Conservation (phyloP, 768 basidiomycete genomes). For the Leucosporidium yakuticum region DNA sequence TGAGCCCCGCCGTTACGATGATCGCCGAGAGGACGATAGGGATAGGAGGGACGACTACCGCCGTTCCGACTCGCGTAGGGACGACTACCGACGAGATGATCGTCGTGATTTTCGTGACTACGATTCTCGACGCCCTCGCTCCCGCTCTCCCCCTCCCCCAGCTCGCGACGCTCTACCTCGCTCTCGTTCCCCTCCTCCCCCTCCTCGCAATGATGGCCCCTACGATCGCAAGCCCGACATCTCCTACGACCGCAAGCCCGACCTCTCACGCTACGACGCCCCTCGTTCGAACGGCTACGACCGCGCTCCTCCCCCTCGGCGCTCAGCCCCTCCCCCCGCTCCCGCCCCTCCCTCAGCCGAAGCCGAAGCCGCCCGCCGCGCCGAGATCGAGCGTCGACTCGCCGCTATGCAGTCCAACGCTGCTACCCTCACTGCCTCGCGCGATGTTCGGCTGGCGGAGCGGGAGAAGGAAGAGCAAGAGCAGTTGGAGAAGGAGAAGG, state of each 20-base stretch:
- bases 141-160: conserved; percentile 33
- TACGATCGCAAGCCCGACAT: conserved; percentile 30
- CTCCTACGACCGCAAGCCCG: conserved; percentile 32
- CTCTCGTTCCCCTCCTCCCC: conserved; percentile 30
- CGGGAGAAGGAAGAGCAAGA: conserved; percentile 71
- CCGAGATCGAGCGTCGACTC: conserved; percentile 73
- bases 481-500: conserved; percentile 66
- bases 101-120: conserved; percentile 45
- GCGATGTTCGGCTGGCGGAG: conserved; percentile 63
- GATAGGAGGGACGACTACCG: conserved; percentile 31
- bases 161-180: not conserved
- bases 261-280: conserved; percentile 30
- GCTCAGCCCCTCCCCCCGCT: conserved; percentile 39
- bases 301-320: conserved; percentile 41
- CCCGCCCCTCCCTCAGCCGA: conserved; percentile 38
- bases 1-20: conserved; percentile 10
- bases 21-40: conserved; percentile 34
- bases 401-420: conserved; percentile 84
- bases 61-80: conserved; percentile 38
- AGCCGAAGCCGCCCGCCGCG: conserved; percentile 39
- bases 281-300: conserved; percentile 35
- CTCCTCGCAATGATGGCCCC: conserved; percentile 25
- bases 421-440: conserved; percentile 57
- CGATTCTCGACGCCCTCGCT: conserved; percentile 41
- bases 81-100: conserved; percentile 41